Evolutionary conservation across 495 filamentous ascomycete species (phyloP), one percentile per base, ranked within the genome.

Genomic region (Penicillium pulvis): DNA sequence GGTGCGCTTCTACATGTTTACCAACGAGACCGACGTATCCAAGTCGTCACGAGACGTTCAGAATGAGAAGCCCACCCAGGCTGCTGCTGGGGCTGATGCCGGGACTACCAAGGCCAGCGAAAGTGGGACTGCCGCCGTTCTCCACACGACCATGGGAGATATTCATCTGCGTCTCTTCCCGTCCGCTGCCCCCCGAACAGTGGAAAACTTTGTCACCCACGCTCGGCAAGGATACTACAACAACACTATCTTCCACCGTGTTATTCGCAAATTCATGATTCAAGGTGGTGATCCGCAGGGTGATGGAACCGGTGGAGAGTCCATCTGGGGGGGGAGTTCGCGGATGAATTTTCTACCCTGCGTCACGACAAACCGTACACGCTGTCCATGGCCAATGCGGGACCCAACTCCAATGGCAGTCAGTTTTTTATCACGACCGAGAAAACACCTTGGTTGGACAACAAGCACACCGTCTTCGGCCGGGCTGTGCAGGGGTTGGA

Each of bases 381-480:
- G 3, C 79, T 98, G 33, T 92, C 88, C 59, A 98, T 97, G 93
- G 94, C 94, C 8, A 99, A 99, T 72, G 93, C 94, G 0, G 94
- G 94, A 0, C 90, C 91, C 0, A 94, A 85, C 52, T 85, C 82
- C 39, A 89, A 90, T 58, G 84, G 81, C 8, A 91, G 87, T 58
- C 94, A 99, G 73, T 99, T 99, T 73, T 99, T 99, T 63, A 96
- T 99, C 58, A 98, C 94, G 6, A 97, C 94, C 2, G 94, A 98
- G 71, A 94, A 94, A 76, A 91, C 94, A 12, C 87, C 92, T 14
- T 99, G 95, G 95, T 75, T 99, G 55, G 94, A 99, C 70, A 87
- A 87, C 57, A 97, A 96, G 72, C 94, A 99, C 69, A 98, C 94
- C 0, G 87, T 99, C 41, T 99, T 99, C 69, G 94, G 95, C 0